A percentile compares a stretch with the other conserved stretches of the same genome.
Evolutionary conservation across 2,329 filamentous ascomycete species (phyloP).

Genomic region (Pseudofabraea citricarpa): DNA sequence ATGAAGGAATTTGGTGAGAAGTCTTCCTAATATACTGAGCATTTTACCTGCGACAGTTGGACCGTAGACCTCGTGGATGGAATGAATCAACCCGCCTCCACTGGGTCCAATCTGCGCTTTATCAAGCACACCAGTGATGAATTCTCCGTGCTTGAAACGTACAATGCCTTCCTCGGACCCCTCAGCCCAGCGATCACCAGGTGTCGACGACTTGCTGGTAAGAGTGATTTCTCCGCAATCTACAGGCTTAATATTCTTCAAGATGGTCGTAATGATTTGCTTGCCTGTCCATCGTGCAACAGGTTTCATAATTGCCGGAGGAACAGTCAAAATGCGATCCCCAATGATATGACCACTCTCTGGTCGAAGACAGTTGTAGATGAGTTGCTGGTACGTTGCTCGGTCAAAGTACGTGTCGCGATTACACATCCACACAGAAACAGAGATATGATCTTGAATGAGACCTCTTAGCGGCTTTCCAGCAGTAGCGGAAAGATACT

Average conservation of each 20-base stretch:
- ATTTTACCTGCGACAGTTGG: constrained; percentile 81
- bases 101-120: constrained; percentile 91
- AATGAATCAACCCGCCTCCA: constrained; percentile 82
- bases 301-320: constrained; percentile 79
- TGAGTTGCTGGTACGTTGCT: constrained; percentile 86
- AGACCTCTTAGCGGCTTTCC: constrained; percentile 91
- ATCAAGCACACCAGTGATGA: constrained; percentile 87
- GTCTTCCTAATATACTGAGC: constrained; percentile 81
- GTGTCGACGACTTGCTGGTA: constrained; percentile 72
- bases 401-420: constrained; percentile 87
- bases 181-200: constrained; percentile 72
- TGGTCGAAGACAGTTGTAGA: constrained; percentile 84
- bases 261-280: constrained; percentile 86
- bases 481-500: constrained; percentile 90
- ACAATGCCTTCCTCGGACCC: constrained; percentile 76
- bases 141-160: constrained; percentile 78
- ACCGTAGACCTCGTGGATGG: constrained; percentile 90
- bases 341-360: constrained; percentile 84
- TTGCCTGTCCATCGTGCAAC: constrained; percentile 88
- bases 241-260: constrained; percentile 83
- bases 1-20: constrained; percentile 84
- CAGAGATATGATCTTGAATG: constrained; percentile 97
- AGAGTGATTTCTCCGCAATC: constrained; percentile 75
- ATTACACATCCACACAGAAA: constrained; percentile 85
- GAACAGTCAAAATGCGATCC: constrained; percentile 75